Base-by-base conservation (phyloP, 176 grass and related monocot species). In the Juncus effusus region DNA sequence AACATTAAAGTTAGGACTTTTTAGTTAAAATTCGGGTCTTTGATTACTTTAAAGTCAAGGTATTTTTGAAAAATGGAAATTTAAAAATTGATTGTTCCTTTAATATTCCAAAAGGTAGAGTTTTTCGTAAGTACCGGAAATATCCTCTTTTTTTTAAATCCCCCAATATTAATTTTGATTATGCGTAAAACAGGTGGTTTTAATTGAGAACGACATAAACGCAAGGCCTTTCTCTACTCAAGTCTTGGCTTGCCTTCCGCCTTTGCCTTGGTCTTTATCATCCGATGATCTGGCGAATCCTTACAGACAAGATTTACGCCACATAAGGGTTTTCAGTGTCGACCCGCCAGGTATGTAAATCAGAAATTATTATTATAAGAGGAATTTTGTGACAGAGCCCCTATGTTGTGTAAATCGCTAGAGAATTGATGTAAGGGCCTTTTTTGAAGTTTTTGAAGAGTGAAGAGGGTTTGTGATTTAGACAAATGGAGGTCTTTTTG, bases 201-300 rank as follows among this genome's bases (percentile, higher is more conserved):
- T 97, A 66, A 91, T 97, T 76, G 93, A 97, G 78, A 97, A 97
- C 86, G 83, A 92, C 73, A 97, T 97, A 77, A 92, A 97, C 65
- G 77, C 93, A 55, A 97, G 93, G 70, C 93, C 93, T 54, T 97
- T 97, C 75, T 86, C 93, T 70, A 77, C 75, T 64, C 93, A 97
- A 92, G 93, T 97, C 42, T 88, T 97, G 77, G 80, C 93, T 86
- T 97, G 93, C 64, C 74, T 97, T 79, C 93, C 93, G 44, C 83
- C 85, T 77, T 89, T 97, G 73, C 93, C 93, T 38, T 97, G 93
- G 93, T 75, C 77, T 62, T 64, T 97, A 62, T 97, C 93, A 58
- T 82, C 80, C 7, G 93, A 92, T 36, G 88, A 92, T 82, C 70
- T 97, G 78, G 72, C 82, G 75, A 89, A 89, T 71, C 75, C 85